A percentile compares a stretch with the other conserved stretches of the same genome.
Conservation (phyloP, 2,329 filamentous ascomycete species). For the Sclerotinia minor region DNA sequence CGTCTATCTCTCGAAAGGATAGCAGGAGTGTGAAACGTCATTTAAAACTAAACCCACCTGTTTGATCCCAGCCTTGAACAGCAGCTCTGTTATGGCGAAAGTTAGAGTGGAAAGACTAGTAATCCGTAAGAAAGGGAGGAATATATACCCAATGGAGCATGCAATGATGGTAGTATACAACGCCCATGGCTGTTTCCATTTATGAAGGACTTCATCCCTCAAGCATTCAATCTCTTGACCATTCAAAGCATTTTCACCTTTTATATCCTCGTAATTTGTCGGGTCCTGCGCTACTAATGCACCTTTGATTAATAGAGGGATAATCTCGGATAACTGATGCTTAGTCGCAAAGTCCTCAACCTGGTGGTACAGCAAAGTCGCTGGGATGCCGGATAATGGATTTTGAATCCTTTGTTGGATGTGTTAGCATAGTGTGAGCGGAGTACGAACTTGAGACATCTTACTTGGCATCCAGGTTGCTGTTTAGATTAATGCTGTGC, state of each 20-base stretch:
- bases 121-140: constrained; percentile 60
- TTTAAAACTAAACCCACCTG: not conserved
- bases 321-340: constrained; percentile 59
- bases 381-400: constrained; percentile 56
- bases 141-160: constrained; percentile 59
- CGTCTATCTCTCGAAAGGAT: no score
- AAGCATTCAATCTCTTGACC: constrained; percentile 59
- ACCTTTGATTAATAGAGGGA: constrained; percentile 62
- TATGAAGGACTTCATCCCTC: constrained; percentile 62
- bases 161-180: constrained; percentile 22
- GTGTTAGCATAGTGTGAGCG: not conserved
- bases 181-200: constrained; percentile 66
- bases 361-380: constrained; percentile 51
- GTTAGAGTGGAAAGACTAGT: constrained; percentile 58
- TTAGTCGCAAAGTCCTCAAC: constrained; percentile 61
- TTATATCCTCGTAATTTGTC: constrained; percentile 59
- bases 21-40: not conserved
- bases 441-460: not conserved
- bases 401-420: constrained; percentile 50
- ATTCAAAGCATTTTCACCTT: constrained; percentile 50
- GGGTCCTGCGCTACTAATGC: constrained; percentile 75
- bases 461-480: constrained; percentile 24
- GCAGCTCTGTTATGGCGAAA: constrained; percentile 49
- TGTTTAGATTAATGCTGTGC: constrained; percentile 16
- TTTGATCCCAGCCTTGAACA: constrained; percentile 49